These are phyloP conservation scores for Simplicillium sp. DNA, from an alignment of 2,329 filamentous ascomycete genomes.

Conservation along the genomic window DNA sequence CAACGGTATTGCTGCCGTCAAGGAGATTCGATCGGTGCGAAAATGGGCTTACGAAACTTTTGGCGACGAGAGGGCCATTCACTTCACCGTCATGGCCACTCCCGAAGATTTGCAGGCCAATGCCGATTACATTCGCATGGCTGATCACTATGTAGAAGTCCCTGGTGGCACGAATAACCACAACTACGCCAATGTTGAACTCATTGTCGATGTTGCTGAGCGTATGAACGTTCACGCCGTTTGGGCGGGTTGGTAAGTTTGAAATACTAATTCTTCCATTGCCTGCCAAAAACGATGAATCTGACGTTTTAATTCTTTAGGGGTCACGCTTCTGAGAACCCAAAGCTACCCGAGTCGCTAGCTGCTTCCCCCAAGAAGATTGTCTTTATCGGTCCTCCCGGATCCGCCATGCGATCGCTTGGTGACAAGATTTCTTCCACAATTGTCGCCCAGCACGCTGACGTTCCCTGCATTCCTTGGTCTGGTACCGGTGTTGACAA, in stretches of 20 bases:
- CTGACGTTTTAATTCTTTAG: conserved; percentile 28
- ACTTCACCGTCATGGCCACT: conserved; percentile 99
- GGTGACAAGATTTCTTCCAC: conserved; percentile 99
- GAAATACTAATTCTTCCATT: not conserved
- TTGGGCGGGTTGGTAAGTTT: conserved; percentile 89
- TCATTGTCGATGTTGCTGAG: conserved; percentile 97
- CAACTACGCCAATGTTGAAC: conserved; percentile 99
- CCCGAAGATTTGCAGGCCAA: conserved; percentile 96
- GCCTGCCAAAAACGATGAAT: not conserved
- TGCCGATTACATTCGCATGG: conserved; percentile 99
- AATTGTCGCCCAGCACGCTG: conserved; percentile 94
- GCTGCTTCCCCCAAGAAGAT: conserved; percentile 97
- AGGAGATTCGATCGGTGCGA: conserved; percentile 96
- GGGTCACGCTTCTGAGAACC: conserved; percentile 98
- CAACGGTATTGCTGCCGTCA: conserved; percentile 98
- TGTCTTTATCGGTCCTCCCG: conserved; percentile 95
- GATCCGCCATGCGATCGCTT: conserved; percentile 96
- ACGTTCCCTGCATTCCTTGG: conserved; percentile 98
- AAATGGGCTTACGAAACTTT: conserved; percentile 99
- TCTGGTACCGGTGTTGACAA: conserved; percentile 85
- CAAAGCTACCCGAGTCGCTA: conserved; percentile 89
- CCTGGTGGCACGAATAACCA: conserved; percentile 99
- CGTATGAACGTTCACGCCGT: conserved; percentile 98
- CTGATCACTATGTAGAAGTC: conserved; percentile 98
- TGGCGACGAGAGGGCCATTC: conserved; percentile 94